Conservation (phyloP, 139 green algal genomes). For the Edaphochlamys debaryana region DNA sequence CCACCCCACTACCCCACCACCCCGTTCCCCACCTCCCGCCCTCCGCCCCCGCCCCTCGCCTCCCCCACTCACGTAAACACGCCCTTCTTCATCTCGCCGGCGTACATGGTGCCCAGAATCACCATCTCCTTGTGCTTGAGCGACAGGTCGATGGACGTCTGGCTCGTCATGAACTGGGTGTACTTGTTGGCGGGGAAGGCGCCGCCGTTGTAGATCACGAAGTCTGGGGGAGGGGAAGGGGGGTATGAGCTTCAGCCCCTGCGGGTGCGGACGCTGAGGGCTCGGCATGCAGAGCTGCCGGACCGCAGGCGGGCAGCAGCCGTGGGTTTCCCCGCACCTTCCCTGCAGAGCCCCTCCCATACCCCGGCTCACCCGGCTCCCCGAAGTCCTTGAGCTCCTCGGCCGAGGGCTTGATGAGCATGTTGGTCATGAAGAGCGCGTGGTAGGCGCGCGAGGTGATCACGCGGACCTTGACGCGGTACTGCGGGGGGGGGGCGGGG, state of each 20-base stretch:
- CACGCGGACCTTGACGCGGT: slow-evolving; percentile 81
- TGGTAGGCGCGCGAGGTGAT: slow-evolving; percentile 93
- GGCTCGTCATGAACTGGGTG: slow-evolving; percentile 91
- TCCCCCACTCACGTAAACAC: slow-evolving; percentile 64
- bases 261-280: no score
- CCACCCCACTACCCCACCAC: no score
- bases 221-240: slow-evolving; percentile 62
- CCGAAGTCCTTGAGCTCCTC: slow-evolving; percentile 88
- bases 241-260: no score
- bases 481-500: not conserved
- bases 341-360: no score
- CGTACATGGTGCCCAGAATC: slow-evolving; percentile 91
- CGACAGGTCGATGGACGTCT: slow-evolving; percentile 87
- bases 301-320: no score
- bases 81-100: slow-evolving; percentile 97
- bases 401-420: slow-evolving; percentile 90
- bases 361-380: slow-evolving; percentile 61
- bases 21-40: no score
- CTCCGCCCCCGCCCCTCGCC: not conserved
- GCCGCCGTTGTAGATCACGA: slow-evolving; percentile 95
- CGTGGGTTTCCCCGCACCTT: no score
- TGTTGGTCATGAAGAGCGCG: slow-evolving; percentile 98
- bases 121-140: slow-evolving; percentile 84
- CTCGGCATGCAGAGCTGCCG: no score
- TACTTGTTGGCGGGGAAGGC: slow-evolving; percentile 90